Evolutionary conservation across 2,329 filamentous ascomycete genomes (phyloP), one percentile per base, ranked within the genome.

Genomic region (Aplosporella prunicola): DNA sequence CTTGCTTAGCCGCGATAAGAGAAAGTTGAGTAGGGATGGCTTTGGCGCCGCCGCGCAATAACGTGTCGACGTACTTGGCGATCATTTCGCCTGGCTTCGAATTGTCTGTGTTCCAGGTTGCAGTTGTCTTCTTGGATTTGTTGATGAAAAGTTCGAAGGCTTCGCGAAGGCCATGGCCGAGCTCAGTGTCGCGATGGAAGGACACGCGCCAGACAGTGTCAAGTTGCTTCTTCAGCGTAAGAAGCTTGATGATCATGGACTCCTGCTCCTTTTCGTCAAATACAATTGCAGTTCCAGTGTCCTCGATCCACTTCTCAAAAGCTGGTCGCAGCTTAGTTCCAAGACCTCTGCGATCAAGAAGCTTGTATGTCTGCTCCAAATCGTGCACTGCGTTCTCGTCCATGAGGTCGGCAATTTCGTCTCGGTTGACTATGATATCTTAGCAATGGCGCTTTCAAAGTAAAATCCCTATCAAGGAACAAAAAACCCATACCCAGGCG

Each of bases 41-140:
- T 58, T 93, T 96, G 31, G 89, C 71, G 1, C 91, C 93, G 33
- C 86, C 86, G 39, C 87, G 79, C 20, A 98, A 72, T 14, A 98
- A 69, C 64, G 82, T 72, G 60, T 98, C 91, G 44, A 98, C 82
- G 51, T 96, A 88, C 61, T 95, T 96, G 20, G 91, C 93, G 49
- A 95, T 93, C 88, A 96, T 94, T 65, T 98, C 91, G 33, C 89
- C 91, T 10, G 93, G 86, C 67, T 93, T 96, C 13, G 87, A 86
- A 39, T 88, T 93, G 39, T 87, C 81, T 0, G 83, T 85, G 35
- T 78, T 76, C 74, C 82, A 89, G 4, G 76, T 79, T 4, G 77
- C 68, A 6, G 75, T 71, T 1, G 75, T 78, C 52, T 80, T 82
- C 53, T 81, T 81, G 4, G 71, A 74, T 57, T 91, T 84, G 58